Percentiles rank a stretch among this genome's conserved stretches.
phyloP scores from a whole-genome alignment of 306 rosid species.

The Castanopsis chinensis region DNA sequence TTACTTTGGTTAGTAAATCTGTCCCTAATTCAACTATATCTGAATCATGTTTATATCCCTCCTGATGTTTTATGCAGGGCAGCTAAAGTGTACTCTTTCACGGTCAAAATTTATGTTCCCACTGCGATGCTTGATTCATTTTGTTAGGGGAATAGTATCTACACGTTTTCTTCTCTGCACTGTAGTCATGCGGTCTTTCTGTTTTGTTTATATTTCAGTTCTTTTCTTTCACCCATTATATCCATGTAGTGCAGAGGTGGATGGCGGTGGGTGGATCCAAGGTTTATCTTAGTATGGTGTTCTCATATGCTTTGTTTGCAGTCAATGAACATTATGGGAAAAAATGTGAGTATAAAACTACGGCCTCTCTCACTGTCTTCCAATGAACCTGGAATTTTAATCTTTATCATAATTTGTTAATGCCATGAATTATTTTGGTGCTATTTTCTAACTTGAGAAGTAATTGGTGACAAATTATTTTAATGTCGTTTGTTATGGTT shows the following conservation, averaged over 20 bases:
- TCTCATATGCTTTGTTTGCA: neutral
- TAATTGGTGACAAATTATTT: no score
- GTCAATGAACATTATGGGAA: neutral
- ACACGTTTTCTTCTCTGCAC: neutral
- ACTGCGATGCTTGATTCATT: neutral
- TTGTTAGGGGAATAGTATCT: neutral
- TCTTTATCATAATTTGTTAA: no score
- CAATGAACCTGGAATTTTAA: no score
- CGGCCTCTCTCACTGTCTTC: no score
- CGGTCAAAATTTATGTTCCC: neutral
- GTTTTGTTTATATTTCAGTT: neutral
- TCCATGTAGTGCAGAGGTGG: neutral
- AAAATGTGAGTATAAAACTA: no score
- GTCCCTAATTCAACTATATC: neutral
- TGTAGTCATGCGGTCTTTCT: neutral
- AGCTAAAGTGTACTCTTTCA: neutral
- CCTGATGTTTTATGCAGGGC: neutral
- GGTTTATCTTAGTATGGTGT: neutral
- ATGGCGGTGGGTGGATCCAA: neutral
- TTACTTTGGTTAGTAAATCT: neutral
- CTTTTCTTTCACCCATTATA: no score
- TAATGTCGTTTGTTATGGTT: no score
- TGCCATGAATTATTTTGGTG: no score
- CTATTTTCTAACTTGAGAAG: no score
- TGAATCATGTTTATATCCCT: neutral